phyloP scores from a whole-genome alignment of 2,329 filamentous ascomycete species.

The Fusarium tanahbumbuense region DNA sequence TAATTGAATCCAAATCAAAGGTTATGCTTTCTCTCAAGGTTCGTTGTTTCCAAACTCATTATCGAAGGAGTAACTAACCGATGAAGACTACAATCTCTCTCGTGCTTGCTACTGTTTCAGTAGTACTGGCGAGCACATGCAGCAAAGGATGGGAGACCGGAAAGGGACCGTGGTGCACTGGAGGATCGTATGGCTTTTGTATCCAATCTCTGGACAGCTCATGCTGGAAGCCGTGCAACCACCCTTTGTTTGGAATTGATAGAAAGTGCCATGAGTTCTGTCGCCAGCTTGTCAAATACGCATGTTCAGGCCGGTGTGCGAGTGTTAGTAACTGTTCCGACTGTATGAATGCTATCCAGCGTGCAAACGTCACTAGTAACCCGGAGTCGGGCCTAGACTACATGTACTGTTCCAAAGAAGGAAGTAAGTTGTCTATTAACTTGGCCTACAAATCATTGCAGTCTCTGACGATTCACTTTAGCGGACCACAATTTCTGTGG shows the following conservation, averaged over 20 bases:
- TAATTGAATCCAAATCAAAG: neutral
- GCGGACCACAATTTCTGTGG: neutral
- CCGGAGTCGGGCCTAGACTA: neutral
- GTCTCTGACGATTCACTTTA: neutral
- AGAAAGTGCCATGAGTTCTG: too few relatives aligned
- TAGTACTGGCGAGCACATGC: neutral
- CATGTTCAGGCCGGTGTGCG: neutral
- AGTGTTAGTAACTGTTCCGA: neutral
- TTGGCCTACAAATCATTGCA: neutral
- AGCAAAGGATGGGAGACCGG: neutral
- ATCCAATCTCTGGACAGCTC: accelerated
- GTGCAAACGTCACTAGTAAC: neutral
- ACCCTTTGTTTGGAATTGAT: too few relatives aligned
- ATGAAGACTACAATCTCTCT: neutral
- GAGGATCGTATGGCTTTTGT: neutral
- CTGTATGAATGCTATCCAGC: neutral
- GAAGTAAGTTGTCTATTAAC: neutral
- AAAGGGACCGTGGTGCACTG: neutral
- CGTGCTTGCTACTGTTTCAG: neutral
- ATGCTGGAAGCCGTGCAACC: neutral
- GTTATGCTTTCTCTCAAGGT: neutral
- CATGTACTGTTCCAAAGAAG: neutral
- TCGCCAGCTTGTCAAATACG: too few relatives aligned
- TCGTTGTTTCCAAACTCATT: neutral
- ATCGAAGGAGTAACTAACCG: neutral